Conservation (phyloP, 306 rosid genomes). For the Datisca glomerata region DNA sequence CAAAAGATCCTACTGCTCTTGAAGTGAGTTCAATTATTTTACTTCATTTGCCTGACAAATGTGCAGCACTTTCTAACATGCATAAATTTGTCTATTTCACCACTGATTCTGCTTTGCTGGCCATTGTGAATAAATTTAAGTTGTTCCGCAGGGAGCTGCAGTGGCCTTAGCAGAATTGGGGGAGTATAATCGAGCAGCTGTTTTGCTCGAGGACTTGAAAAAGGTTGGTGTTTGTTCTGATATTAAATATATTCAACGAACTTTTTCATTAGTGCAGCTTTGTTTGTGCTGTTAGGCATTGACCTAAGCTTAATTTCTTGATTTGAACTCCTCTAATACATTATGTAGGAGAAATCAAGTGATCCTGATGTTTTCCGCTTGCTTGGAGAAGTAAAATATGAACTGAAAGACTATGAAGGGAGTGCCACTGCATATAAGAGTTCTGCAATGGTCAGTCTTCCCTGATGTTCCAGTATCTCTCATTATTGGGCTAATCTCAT, state of each 20-base stretch:
- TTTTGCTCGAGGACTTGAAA: slow-evolving; percentile 71
- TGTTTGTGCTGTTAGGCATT: too few species aligned
- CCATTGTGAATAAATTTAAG: slow-evolving; percentile 13
- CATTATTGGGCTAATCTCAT: too few species aligned
- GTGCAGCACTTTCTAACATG: neutral
- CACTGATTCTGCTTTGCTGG: neutral
- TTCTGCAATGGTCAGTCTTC: slow-evolving; percentile 53
- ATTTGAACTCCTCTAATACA: neutral
- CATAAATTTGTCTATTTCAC: neutral
- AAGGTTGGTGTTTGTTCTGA: slow-evolving; percentile 35
- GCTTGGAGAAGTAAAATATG: slow-evolving; percentile 86
- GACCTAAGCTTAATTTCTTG: too few species aligned
- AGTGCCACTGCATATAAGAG: slow-evolving; percentile 69
- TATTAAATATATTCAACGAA: slow-evolving; percentile 7
- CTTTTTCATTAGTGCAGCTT: slow-evolving; percentile 5
- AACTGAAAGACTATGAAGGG: slow-evolving; percentile 70
- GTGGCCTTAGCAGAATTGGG: slow-evolving; percentile 78
- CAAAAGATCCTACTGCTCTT: slow-evolving; percentile 70
- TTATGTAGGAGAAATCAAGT: slow-evolving; percentile 50
- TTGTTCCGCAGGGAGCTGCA: slow-evolving; percentile 76
- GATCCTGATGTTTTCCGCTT: slow-evolving; percentile 78
- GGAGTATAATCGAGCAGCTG: slow-evolving; percentile 59
- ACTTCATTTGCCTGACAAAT: neutral
- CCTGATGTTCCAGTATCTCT: slow-evolving; percentile 11
- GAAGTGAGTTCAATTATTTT: slow-evolving; percentile 49